Evolutionary conservation across 2,329 filamentous ascomycete species (phyloP).

Genomic region (Emmonsiellopsis sp.): DNA sequence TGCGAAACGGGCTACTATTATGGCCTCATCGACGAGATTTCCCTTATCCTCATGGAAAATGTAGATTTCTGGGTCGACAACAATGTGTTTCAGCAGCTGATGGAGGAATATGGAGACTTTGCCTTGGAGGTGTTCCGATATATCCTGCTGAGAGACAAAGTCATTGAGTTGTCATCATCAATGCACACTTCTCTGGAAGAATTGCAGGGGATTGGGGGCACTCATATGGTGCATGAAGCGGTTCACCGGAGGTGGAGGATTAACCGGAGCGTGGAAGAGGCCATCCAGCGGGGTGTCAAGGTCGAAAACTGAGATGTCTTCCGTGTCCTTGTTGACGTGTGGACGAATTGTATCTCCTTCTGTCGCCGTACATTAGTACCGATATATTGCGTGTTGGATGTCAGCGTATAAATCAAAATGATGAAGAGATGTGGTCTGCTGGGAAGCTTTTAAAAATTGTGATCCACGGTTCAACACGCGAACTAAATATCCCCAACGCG

Average conservation of each 20-base stretch:
- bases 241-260: not conserved
- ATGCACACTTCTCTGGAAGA: not conserved
- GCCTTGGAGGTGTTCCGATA: not conserved
- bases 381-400: no score
- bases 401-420: no score
- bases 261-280: not conserved
- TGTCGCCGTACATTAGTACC: no score
- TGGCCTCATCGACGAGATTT: not conserved
- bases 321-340: no score
- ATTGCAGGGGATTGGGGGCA: not conserved
- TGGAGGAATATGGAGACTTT: not conserved
- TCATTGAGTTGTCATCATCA: not conserved
- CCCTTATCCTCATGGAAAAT: not conserved
- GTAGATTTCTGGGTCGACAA: not conserved
- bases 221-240: not conserved
- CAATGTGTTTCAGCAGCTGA: not conserved
- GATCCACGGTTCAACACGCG: no score
- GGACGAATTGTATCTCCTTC: no score
- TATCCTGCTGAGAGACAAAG: not conserved
- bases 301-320: no score
- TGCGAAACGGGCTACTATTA: not conserved
- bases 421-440: no score
- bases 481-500: not conserved
- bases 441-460: no score
- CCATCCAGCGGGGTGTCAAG: no score